Conservation (phyloP, 495 filamentous ascomycete species). For the Daldinia loculata region DNA sequence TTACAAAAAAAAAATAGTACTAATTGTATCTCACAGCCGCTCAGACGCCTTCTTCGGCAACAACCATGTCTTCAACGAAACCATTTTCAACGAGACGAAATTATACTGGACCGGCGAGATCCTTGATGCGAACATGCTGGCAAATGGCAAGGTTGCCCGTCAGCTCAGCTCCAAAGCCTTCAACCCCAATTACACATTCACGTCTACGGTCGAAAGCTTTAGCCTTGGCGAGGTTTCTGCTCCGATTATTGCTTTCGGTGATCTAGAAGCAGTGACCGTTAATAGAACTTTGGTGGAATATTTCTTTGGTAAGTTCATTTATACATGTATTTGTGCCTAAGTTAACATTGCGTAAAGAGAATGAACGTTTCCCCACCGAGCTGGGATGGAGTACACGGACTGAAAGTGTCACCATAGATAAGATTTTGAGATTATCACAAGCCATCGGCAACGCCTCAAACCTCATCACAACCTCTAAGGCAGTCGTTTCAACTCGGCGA, state of each 20-base stretch:
- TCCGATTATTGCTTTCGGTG: slow-evolving; percentile 56
- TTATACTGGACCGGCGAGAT: slow-evolving; percentile 48
- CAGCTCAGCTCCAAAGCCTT: slow-evolving; percentile 51
- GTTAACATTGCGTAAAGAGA: slow-evolving; percentile 26
- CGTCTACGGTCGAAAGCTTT: slow-evolving; percentile 47
- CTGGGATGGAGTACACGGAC: slow-evolving; percentile 27
- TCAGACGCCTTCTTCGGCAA: slow-evolving; percentile 55
- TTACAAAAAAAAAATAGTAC: not conserved
- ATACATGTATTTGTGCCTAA: not conserved
- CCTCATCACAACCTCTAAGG: not conserved
- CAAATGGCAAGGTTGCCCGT: slow-evolving; percentile 55
- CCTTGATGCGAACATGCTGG: slow-evolving; percentile 51
- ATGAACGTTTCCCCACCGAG: slow-evolving; percentile 33
- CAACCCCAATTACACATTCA: slow-evolving; percentile 54
- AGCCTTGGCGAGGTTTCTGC: slow-evolving; percentile 56
- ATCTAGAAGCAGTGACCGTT: slow-evolving; percentile 47
- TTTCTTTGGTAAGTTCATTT: slow-evolving; percentile 52
- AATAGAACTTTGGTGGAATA: slow-evolving; percentile 51
- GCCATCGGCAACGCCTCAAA: slow-evolving; percentile 18
- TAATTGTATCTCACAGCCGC: slow-evolving; percentile 41
- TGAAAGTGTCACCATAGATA: not conserved
- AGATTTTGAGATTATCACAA: slow-evolving; percentile 4
- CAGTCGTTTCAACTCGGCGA: not conserved
- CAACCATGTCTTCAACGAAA: slow-evolving; percentile 56
- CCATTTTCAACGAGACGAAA: slow-evolving; percentile 52